A percentile compares a stretch with the other conserved stretches of the same genome.
phyloP scores from a whole-genome alignment of 306 rosid species.

The Rosa rugosa region DNA sequence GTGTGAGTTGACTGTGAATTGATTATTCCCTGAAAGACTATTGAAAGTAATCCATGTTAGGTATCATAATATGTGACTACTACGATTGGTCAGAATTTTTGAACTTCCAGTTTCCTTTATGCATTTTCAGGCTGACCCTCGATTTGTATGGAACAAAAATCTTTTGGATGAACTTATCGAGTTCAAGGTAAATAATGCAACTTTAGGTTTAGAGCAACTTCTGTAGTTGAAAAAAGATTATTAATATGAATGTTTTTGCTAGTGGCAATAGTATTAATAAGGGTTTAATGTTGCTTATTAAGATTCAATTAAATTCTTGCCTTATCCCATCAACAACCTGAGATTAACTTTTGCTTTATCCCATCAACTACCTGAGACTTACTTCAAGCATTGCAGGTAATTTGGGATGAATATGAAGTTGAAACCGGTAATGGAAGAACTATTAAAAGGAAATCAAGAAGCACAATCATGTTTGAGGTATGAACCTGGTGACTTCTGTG shows the following conservation, averaged over 20 bases:
- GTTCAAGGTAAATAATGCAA: slow-evolving; percentile 6
- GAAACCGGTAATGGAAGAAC: slow-evolving; percentile 96
- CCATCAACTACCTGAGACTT: slow-evolving; percentile 17
- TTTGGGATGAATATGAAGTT: slow-evolving; percentile 88
- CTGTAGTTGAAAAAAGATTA: background rate
- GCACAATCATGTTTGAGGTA: slow-evolving; percentile 95
- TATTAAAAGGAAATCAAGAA: slow-evolving; percentile 82
- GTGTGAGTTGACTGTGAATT: no score
- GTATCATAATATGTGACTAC: no score
- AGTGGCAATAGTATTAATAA: background rate
- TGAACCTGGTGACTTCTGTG: slow-evolving; percentile 29
- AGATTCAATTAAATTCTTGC: slow-evolving; percentile 24
- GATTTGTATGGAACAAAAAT: no score
- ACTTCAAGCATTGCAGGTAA: slow-evolving; percentile 57
- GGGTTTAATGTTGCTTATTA: slow-evolving; percentile 13
- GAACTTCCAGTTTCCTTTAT: no score
- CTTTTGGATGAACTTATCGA: no score
- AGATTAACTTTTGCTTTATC: slow-evolving; percentile 15
- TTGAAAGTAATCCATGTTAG: no score
- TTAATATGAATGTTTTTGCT: background rate
- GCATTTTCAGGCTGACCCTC: no score
- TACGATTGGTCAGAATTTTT: no score
- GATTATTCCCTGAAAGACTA: no score
- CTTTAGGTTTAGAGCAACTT: background rate
- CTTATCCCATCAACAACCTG: slow-evolving; percentile 13